A percentile compares a stretch with the other conserved stretches of the same genome.
phyloP scores from a whole-genome alignment of 2,329 filamentous ascomycete genomes.

The Sporothrix pallida region DNA sequence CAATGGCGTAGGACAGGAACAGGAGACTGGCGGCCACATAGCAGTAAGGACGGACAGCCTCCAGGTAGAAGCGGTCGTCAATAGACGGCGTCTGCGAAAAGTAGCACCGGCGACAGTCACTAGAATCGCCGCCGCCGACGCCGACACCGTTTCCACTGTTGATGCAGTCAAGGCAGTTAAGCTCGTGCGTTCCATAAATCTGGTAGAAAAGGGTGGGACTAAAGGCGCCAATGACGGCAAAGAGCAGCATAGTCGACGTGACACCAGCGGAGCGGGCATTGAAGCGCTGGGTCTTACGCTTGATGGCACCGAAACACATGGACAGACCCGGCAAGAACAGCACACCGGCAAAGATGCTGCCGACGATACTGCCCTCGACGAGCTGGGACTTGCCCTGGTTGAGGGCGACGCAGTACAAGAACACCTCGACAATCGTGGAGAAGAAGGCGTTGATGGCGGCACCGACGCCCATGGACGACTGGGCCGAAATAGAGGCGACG shows the following conservation, averaged over 20 bases:
- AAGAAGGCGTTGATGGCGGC: slow-evolving; percentile 98
- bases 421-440: slow-evolving; percentile 96
- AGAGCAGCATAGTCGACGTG: slow-evolving; percentile 96
- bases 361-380: slow-evolving; percentile 95
- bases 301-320: slow-evolving; percentile 98
- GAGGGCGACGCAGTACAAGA: slow-evolving; percentile 93
- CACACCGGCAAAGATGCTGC: slow-evolving; percentile 96
- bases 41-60: slow-evolving; percentile 91
- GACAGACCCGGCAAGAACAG: slow-evolving; percentile 92
- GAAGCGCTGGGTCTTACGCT: slow-evolving; percentile 97
- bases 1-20: slow-evolving; percentile 92
- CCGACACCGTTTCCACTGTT: slow-evolving; percentile 58
- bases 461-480: slow-evolving; percentile 97
- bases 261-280: slow-evolving; percentile 96
- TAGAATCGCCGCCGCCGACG: slow-evolving; percentile 49
- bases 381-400: slow-evolving; percentile 90
- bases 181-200: slow-evolving; percentile 95
- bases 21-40: slow-evolving; percentile 84
- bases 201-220: slow-evolving; percentile 97
- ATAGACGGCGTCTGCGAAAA: slow-evolving; percentile 87
- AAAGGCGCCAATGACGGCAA: slow-evolving; percentile 94
- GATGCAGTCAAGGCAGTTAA: slow-evolving; percentile 76
- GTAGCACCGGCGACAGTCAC: slow-evolving; percentile 91
- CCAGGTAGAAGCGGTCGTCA: slow-evolving; percentile 84
- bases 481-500: slow-evolving; percentile 96